Evolutionary conservation across 78 protist species (phyloP).

Genomic region (Chrysochromulina tobinii): DNA sequence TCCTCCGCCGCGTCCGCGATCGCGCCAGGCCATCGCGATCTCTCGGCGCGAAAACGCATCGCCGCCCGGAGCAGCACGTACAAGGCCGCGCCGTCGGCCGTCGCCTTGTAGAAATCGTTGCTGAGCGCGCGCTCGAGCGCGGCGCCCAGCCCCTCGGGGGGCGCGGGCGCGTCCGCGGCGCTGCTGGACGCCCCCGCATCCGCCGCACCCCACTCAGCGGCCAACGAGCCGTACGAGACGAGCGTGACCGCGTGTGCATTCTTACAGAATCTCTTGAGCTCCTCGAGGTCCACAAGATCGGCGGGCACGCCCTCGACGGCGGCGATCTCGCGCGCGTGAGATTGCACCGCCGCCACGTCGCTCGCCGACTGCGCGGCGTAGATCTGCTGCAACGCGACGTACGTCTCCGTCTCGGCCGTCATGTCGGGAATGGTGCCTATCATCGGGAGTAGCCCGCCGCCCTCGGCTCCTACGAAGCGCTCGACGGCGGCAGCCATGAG

Average conservation of each 20-base stretch:
- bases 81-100: not conserved
- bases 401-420: slow-evolving; percentile 68
- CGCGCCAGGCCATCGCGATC: slow-evolving; percentile 14
- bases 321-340: not conserved
- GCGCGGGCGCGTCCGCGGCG: not conserved
- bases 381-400: slow-evolving; percentile 68
- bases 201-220: not conserved
- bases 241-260: slow-evolving; percentile 54
- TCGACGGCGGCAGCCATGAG: slow-evolving; percentile 69
- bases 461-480: slow-evolving; percentile 60
- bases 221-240: slow-evolving; percentile 39
- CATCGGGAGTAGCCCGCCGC: slow-evolving; percentile 64
- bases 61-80: slow-evolving; percentile 27
- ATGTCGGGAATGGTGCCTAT: slow-evolving; percentile 83
- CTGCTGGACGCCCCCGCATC: too few species aligned
- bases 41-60: not conserved
- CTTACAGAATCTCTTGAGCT: slow-evolving; percentile 52
- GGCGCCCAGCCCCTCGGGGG: not conserved
- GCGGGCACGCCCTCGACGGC: not conserved
- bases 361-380: not conserved
- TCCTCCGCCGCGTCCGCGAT: slow-evolving; percentile 50
- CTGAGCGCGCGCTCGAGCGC: too few species aligned
- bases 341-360: slow-evolving; percentile 4
- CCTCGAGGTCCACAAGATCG: slow-evolving; percentile 35
- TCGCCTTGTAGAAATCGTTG: not conserved